Percentiles rank a stretch among this genome's conserved stretches.
Evolutionary conservation across 2,329 filamentous ascomycete species (phyloP).

Genomic region (Claviceps humidiphila): DNA sequence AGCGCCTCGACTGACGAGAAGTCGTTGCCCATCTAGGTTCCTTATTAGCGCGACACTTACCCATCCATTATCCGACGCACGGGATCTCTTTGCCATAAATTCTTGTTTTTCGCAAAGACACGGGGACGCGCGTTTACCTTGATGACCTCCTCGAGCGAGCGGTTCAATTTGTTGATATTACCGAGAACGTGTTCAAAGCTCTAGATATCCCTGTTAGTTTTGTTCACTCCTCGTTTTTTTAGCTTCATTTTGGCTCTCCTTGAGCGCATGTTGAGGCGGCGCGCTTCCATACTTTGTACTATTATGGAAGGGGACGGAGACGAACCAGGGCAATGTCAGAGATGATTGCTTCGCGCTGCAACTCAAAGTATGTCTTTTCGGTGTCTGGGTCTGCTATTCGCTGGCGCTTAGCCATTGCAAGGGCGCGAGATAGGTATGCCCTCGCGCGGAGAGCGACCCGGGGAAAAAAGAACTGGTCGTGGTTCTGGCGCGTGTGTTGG

Average conservation of each 20-base stretch:
- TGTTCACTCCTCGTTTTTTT: background rate
- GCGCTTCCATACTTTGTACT: background rate
- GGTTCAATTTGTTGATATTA: constrained; percentile 91
- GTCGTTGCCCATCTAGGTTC: constrained; percentile 69
- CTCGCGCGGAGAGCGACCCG: too few relatives aligned
- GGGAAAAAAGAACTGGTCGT: too few relatives aligned
- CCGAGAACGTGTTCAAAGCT: constrained; percentile 82
- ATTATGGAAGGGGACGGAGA: background rate
- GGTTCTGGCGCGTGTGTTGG: background rate
- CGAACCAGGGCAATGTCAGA: constrained; percentile 59
- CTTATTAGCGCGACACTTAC: too few relatives aligned
- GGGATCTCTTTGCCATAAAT: background rate
- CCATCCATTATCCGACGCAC: too few relatives aligned
- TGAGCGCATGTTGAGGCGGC: background rate
- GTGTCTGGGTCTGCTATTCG: constrained; percentile 11
- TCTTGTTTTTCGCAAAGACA: too few relatives aligned
- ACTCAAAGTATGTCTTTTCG: constrained; percentile 56
- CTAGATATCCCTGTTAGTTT: constrained; percentile 19
- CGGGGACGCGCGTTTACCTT: constrained; percentile 38
- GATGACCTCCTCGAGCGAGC: constrained; percentile 81
- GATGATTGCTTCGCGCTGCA: constrained; percentile 59
- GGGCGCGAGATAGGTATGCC: background rate
- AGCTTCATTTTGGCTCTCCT: background rate
- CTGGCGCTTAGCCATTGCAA: constrained; percentile 7
- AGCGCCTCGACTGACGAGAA: constrained; percentile 94